phyloP scores from a whole-genome alignment of 345 rosid genomes.

The Rhodomyrtus tomentosa region DNA sequence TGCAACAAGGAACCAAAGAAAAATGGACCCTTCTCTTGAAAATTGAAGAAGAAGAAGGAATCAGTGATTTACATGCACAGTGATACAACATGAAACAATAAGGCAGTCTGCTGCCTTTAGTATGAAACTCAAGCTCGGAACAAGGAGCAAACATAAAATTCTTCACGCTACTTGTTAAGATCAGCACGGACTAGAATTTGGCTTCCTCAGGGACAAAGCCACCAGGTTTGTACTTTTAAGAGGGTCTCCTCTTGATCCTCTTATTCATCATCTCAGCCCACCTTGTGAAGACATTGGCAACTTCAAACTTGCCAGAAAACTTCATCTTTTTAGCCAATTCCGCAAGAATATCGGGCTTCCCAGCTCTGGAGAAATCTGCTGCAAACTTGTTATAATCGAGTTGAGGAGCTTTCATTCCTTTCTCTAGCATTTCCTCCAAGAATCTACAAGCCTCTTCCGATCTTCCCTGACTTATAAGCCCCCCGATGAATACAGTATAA shows the following conservation, averaged over 20 bases:
- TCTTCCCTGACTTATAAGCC: slow-evolving; percentile 63
- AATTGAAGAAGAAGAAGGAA: neutral
- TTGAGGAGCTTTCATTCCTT: slow-evolving; percentile 84
- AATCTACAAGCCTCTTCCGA: slow-evolving; percentile 67
- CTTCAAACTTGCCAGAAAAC: slow-evolving; percentile 61
- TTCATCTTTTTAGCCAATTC: slow-evolving; percentile 70
- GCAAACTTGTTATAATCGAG: slow-evolving; percentile 77
- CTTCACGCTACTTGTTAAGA: neutral
- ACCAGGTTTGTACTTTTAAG: neutral
- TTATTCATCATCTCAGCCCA: slow-evolving; percentile 58
- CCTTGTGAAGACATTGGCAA: slow-evolving; percentile 48
- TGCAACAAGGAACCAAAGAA: neutral
- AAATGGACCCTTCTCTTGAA: neutral
- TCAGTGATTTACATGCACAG: neutral
- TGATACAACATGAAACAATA: neutral
- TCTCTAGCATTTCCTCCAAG: slow-evolving; percentile 77
- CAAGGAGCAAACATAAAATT: neutral
- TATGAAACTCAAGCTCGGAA: neutral
- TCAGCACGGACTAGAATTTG: neutral
- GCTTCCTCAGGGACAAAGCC: neutral
- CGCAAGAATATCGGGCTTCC: slow-evolving; percentile 55
- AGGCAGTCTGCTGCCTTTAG: neutral
- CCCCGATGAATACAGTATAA: slow-evolving; percentile 63
- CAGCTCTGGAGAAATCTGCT: slow-evolving; percentile 65
- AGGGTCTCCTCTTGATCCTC: slow-evolving; percentile 24